phyloP scores from a whole-genome alignment of 805 yeast genomes.

The Isabelozyma rhagii region DNA sequence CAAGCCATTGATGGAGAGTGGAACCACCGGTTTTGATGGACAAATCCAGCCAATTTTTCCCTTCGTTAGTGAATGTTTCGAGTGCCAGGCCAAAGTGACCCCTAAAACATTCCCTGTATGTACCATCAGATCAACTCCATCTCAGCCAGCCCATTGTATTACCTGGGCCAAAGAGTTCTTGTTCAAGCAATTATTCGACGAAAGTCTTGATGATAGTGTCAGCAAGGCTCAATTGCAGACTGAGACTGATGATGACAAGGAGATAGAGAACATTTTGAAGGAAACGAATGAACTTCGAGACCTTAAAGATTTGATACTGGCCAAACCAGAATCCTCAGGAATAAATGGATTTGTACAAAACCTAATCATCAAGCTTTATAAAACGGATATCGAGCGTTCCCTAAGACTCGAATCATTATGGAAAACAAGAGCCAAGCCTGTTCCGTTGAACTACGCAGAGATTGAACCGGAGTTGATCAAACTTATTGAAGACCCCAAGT shows the following conservation, averaged over 20 bases:
- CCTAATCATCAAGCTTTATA: slow-evolving; percentile 60
- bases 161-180: slow-evolving; percentile 96
- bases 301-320: slow-evolving; percentile 19
- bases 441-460: slow-evolving; percentile 45
- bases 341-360: slow-evolving; percentile 22
- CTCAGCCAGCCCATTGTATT: slow-evolving; percentile 92
- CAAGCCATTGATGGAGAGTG: slow-evolving; percentile 84
- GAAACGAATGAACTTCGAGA: slow-evolving; percentile 64
- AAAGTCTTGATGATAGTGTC: slow-evolving; percentile 24
- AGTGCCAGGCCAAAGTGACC: slow-evolving; percentile 80
- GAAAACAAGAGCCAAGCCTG: slow-evolving; percentile 70
- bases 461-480: slow-evolving; percentile 10
- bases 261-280: slow-evolving; percentile 58
- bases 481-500: slow-evolving; percentile 9
- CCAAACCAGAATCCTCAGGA: slow-evolving; percentile 10
- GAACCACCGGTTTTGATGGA: slow-evolving; percentile 93
- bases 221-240: slow-evolving; percentile 12
- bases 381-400: slow-evolving; percentile 75
- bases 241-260: slow-evolving; percentile 65
- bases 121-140: slow-evolving; percentile 94
- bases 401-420: slow-evolving; percentile 70
- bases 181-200: slow-evolving; percentile 75
- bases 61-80: slow-evolving; percentile 84
- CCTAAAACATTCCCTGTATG: slow-evolving; percentile 95
- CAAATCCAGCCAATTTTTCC: slow-evolving; percentile 92